These are phyloP conservation scores for Jacaranda copaia DNA, from an alignment of 257 asterid genomes.

Conservation along the genomic window DNA sequence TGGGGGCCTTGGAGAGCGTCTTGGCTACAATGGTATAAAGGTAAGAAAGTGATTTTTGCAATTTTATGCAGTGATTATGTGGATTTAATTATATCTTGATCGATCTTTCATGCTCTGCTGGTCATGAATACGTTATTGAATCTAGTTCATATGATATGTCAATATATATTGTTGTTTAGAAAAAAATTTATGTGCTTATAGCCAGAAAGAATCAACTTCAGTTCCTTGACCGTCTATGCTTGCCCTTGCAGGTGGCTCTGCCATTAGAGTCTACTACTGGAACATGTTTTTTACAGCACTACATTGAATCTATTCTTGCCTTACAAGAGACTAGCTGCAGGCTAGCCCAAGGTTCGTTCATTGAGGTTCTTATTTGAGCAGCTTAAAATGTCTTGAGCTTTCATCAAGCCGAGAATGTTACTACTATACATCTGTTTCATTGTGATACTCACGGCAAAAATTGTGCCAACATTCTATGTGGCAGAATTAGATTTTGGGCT, in stretches of 20 bases:
- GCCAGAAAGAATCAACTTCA: constrained; percentile 28
- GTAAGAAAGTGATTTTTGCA: constrained; percentile 44
- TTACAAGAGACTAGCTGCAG: constrained; percentile 84
- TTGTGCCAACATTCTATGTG: constrained; percentile 13
- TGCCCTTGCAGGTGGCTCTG: constrained; percentile 82
- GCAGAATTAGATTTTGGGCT: constrained; percentile 1
- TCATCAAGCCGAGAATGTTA: constrained; percentile 13
- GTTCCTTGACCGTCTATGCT: constrained; percentile 38
- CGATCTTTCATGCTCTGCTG: constrained; percentile 21
- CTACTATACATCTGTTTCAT: constrained; percentile 16
- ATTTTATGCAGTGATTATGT: constrained; percentile 13
- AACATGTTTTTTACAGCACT: constrained; percentile 88
- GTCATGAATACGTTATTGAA: constrained; percentile 14
- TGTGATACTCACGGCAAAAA: neutral
- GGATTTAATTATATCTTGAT: constrained; percentile 13
- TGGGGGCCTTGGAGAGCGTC: constrained; percentile 99
- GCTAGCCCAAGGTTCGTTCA: constrained; percentile 73
- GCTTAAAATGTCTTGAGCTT: constrained; percentile 28
- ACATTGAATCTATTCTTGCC: constrained; percentile 92
- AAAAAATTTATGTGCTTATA: constrained; percentile 27
- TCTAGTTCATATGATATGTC: neutral
- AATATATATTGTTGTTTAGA: neutral
- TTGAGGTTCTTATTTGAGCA: constrained; percentile 24
- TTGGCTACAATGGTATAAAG: constrained; percentile 97
- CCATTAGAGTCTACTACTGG: constrained; percentile 86